Conservation (phyloP, 768 basidiomycete genomes). For the Pleurotus salmoneostramineus region DNA sequence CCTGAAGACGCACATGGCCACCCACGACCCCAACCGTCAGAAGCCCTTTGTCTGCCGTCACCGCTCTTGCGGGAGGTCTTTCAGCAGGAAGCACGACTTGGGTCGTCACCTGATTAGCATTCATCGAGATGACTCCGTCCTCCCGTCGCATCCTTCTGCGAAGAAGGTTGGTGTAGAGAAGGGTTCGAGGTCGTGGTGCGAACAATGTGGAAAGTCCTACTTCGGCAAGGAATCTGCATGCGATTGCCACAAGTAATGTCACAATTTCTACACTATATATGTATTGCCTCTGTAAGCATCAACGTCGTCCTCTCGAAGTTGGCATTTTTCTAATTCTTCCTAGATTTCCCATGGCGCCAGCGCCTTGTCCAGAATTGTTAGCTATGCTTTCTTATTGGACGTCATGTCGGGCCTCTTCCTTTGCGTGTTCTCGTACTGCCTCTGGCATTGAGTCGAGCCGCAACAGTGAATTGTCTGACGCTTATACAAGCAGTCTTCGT, state of each 20-base stretch:
- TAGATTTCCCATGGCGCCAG: background rate
- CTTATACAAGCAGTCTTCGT: no score
- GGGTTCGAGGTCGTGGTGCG: conserved; percentile 66
- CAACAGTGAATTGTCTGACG: no score
- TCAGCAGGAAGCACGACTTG: conserved; percentile 92
- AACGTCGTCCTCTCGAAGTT: conserved; percentile 24
- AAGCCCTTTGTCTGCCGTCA: conserved; percentile 91
- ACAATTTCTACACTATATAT: background rate
- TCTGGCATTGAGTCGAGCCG: no score
- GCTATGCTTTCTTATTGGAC: conserved; percentile 17
- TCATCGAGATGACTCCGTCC: conserved; percentile 66
- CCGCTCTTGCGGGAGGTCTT: conserved; percentile 81
- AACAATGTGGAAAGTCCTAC: conserved; percentile 68
- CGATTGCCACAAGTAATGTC: conserved; percentile 55
- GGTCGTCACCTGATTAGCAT: conserved; percentile 87
- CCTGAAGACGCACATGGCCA: conserved; percentile 92
- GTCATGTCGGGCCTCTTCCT: conserved; percentile 39
- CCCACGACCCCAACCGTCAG: conserved; percentile 87
- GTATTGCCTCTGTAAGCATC: conserved; percentile 11
- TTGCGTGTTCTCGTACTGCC: conserved; percentile 58
- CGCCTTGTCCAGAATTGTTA: conserved; percentile 10
- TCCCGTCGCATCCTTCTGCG: conserved; percentile 34
- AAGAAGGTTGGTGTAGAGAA: conserved; percentile 64
- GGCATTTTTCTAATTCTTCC: background rate
- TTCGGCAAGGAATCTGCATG: conserved; percentile 52